phyloP scores from a whole-genome alignment of 1,284 basidiomycete species.

The Cutaneotrichosporon dermatis region DNA sequence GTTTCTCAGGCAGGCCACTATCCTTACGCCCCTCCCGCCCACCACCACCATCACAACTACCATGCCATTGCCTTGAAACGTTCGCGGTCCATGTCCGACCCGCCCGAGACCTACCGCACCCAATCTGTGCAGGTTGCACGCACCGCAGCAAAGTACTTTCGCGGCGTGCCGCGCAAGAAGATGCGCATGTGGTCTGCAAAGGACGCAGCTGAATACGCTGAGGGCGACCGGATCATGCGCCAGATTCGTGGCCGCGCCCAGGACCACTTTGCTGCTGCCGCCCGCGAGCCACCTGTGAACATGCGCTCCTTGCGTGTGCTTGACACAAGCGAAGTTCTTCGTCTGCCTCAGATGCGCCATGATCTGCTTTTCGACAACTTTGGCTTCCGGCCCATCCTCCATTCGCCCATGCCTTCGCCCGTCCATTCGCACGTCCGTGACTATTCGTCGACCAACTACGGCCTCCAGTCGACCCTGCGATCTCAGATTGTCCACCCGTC shows the following conservation, averaged over 20 bases:
- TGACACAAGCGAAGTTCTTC: slow-evolving; percentile 77
- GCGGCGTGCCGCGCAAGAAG: slow-evolving; percentile 14
- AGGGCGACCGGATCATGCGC: slow-evolving; percentile 20
- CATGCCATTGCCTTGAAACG: slow-evolving; percentile 15
- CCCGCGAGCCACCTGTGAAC: slow-evolving; percentile 65
- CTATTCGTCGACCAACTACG: slow-evolving; percentile 51
- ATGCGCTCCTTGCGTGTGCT: slow-evolving; percentile 75
- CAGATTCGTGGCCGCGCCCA: slow-evolving; percentile 21
- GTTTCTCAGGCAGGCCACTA: slow-evolving; percentile 12
- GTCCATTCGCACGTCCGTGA: too few relatives aligned
- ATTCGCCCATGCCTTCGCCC: slow-evolving; percentile 55
- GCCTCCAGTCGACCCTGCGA: slow-evolving; percentile 22
- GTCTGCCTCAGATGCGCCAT: slow-evolving; percentile 85
- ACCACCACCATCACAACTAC: neutral
- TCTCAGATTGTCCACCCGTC: slow-evolving; percentile 27
- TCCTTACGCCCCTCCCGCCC: neutral
- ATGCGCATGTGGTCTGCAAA: slow-evolving; percentile 19
- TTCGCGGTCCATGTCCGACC: slow-evolving; percentile 17
- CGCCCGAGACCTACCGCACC: slow-evolving; percentile 19
- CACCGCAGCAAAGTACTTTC: slow-evolving; percentile 17
- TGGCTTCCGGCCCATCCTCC: slow-evolving; percentile 37
- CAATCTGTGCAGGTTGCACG: slow-evolving; percentile 8
- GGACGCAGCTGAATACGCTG: slow-evolving; percentile 17
- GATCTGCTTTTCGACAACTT: slow-evolving; percentile 76
- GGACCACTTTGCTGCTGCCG: slow-evolving; percentile 26